Evolutionary conservation across 495 filamentous ascomycete genomes (phyloP), one percentile per base, ranked within the genome.

Genomic region (Amphirosellinia nigrospora): DNA sequence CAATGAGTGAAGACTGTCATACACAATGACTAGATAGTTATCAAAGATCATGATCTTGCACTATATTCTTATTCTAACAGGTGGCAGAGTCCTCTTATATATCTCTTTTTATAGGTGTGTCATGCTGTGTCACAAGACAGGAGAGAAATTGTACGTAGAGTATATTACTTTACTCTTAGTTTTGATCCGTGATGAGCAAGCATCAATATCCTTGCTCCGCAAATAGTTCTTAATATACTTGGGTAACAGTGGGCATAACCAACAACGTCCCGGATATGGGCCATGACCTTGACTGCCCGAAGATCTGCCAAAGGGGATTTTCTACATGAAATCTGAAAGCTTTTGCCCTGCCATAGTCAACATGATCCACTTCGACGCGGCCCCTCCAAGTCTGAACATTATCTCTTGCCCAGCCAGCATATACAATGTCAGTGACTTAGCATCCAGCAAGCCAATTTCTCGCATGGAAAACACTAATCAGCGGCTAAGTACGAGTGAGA

Each of bases 131-230:
- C 5, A 34, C 13, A 4, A n/a, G 16, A 58, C 4, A 21, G 7
- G 10, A 58, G 55, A 58, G 5, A 36, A 36, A 34, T n/a, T 10
- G 7, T 58, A 58, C 55, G 16, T 7, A 58, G 55, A 36, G 55
- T 58, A 21, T 36, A n/a, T 48, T 48, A 19, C 62, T 36, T 45
- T 45, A 38, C 26, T 53, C 41, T 53, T 50, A 6, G 26, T 13
- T 9, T 62, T 43, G 28, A 34, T 36, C 48, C 56, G 30, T 69
- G 26, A 30, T 4, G 56, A 53, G 13, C 61, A 62, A 50, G 58
- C 56, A 62, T 41, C 55, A 38, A 26, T 53, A 26, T 69, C 26
- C 30, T 66, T 58, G n/a, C 23, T 66, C 32, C 45, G 45, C 56
- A 69, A 41, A 62, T 48, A 62, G 5, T 30, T 62, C 50, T 45